These are phyloP conservation scores for Aspergillus felis DNA, from an alignment of 2,329 filamentous ascomycete genomes.

Conservation along the genomic window DNA sequence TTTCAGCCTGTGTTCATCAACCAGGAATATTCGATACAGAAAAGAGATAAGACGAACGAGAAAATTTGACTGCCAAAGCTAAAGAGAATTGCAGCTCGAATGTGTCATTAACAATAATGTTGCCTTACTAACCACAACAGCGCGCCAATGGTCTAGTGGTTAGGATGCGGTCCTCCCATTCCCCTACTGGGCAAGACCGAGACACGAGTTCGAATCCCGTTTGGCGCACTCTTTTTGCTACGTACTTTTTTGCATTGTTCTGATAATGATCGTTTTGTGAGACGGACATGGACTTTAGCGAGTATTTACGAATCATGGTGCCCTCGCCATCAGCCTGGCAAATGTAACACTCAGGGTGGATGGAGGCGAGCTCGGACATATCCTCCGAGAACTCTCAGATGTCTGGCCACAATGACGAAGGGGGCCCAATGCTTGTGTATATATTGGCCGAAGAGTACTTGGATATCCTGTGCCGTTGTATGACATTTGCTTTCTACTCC, in stretches of 20 bases:
- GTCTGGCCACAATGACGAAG: neutral
- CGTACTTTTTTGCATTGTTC: neutral
- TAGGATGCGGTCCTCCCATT: slow-evolving; percentile 3
- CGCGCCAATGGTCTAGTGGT: slow-evolving; percentile 2
- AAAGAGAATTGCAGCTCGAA: neutral
- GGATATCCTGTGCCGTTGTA: neutral
- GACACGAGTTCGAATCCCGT: slow-evolving; percentile 2
- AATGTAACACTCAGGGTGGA: neutral
- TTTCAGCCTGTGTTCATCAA: neutral
- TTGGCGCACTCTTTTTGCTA: slow-evolving; percentile 1
- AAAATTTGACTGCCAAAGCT: neutral
- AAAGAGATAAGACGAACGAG: neutral
- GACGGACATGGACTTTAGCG: too few species aligned
- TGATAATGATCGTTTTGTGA: neutral
- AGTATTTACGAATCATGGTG: neutral
- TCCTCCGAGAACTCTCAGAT: neutral
- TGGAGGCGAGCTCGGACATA: neutral
- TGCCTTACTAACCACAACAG: neutral
- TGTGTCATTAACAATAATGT: neutral
- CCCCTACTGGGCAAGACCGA: neutral
- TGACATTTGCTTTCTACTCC: neutral
- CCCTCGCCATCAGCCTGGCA: neutral
- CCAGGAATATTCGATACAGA: neutral
- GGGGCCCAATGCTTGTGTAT: neutral
- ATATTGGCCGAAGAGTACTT: neutral